Percentiles rank a stretch among this genome's conserved stretches.
Evolutionary conservation across 108 stramenopile genomes (phyloP).

Genomic region (Poteriospumella lacustris): DNA sequence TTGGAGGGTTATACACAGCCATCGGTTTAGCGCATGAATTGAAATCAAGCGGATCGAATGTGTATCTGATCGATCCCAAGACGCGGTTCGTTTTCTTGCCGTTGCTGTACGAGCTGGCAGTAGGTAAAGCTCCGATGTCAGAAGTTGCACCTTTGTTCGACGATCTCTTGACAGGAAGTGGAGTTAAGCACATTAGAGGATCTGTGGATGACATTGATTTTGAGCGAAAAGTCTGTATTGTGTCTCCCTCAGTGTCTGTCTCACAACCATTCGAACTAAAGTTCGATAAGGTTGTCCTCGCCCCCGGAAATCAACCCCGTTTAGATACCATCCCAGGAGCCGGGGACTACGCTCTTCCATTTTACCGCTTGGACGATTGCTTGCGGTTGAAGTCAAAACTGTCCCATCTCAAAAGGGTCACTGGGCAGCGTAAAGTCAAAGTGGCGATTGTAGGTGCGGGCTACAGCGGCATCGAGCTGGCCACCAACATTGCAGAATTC

Average conservation of each 20-base stretch:
- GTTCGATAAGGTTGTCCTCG: constrained; percentile 68
- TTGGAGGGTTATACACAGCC: constrained; percentile 32
- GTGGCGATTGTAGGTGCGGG: constrained; percentile 71
- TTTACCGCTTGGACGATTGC: constrained; percentile 69
- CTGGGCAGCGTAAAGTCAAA: not conserved
- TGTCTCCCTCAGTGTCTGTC: too few species aligned
- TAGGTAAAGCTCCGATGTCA: constrained; percentile 43
- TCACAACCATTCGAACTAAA: too few species aligned
- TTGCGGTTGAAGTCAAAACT: constrained; percentile 57
- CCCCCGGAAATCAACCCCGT: constrained; percentile 60
- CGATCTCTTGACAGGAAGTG: constrained; percentile 35
- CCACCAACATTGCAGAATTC: constrained; percentile 48
- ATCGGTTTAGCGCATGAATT: not conserved
- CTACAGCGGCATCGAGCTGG: constrained; percentile 72
- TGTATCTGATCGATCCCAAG: constrained; percentile 68
- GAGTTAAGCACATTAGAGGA: constrained; percentile 40
- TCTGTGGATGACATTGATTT: constrained; percentile 35
- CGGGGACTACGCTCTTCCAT: constrained; percentile 61
- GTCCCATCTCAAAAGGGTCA: constrained; percentile 21
- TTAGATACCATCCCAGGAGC: constrained; percentile 61
- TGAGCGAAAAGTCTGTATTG: constrained; percentile 20
- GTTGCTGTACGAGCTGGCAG: constrained; percentile 71
- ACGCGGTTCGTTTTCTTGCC: constrained; percentile 79
- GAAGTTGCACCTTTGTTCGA: constrained; percentile 44
- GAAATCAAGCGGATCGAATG: constrained; percentile 35